Evolutionary conservation across 768 basidiomycete genomes (phyloP), one percentile per base, ranked within the genome.

Genomic region (Peribolospora kevripleyi): DNA sequence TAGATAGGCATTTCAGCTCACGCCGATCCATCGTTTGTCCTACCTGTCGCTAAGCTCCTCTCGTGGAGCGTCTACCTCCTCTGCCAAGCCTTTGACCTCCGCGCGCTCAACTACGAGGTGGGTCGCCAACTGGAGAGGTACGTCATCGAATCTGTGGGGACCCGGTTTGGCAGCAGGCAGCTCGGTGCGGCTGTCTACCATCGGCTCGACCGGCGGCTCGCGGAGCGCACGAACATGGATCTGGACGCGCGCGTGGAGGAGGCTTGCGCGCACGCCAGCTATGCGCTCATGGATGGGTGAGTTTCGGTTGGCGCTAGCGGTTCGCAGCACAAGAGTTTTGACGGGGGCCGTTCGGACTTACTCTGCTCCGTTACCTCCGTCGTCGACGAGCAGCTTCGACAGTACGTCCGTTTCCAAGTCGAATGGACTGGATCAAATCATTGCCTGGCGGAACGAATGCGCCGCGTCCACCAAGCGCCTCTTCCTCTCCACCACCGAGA

Each of bases 71-170:
- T 88, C 48, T 84, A 83, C 66, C 69, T 79, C 50, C 72, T 81
- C 45, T 81, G 82, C 66, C 84, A 87, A 73, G 67, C 64, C 43
- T 70, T 87, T 55, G 86, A 88, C 64, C 72, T 84, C 53, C 80
- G 86, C 47, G 78, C 84, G 1, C 60, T 86, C 55, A 80, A 84
- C 61, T 69, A 68, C 51, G 59, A 65, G 39, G 62, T 48, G 65
- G 76, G n/a, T 64, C 70, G 6, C 56, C 62, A 8, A 53, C 60
- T 4, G 68, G 71, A 48, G 66, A 8, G 45, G 45, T 9, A 42
- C 39, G 53, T 36, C 5, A 10, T 36, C 45, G 8, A 8, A 6
- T 54, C 43, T 38, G 37, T 50, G 25, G 11, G 10, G 25, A 38
- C 36, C 40, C 14, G 25, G 13, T 8, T 40, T 11, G 13, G 25